A percentile compares a stretch with the other conserved stretches of the same genome.
Evolutionary conservation across 208 protist genomes (phyloP).

Genomic region (Crithidia thermophila): DNA sequence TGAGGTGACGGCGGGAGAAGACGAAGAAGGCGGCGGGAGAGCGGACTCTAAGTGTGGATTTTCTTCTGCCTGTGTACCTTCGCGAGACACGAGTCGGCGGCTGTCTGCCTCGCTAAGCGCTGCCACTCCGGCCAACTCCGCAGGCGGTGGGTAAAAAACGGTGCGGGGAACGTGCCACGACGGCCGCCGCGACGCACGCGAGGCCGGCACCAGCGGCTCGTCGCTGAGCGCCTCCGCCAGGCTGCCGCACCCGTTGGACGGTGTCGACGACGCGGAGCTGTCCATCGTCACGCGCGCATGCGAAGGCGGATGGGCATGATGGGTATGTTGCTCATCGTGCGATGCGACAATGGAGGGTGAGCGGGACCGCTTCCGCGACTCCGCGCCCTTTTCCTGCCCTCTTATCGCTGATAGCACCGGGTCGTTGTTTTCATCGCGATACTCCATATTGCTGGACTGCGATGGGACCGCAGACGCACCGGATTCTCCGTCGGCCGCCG

Average conservation of each 20-base stretch:
- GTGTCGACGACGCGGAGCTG: too few relatives aligned
- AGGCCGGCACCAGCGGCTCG: not conserved
- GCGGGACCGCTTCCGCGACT: slow-evolving; percentile 20
- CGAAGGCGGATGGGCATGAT: too few relatives aligned
- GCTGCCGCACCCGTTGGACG: not conserved
- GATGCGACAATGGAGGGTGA: not conserved
- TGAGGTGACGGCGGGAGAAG: too few relatives aligned
- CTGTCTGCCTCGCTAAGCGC: not conserved
- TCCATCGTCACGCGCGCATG: too few relatives aligned
- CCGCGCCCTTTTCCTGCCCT: not conserved
- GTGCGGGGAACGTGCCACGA: slow-evolving; percentile 1
- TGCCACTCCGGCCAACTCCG: slow-evolving; percentile 9
- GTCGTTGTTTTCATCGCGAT: too few relatives aligned
- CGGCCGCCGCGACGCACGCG: slow-evolving; percentile 4
- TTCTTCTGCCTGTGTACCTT: too few relatives aligned
- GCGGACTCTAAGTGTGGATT: too few relatives aligned
- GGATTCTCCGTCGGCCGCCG: not conserved
- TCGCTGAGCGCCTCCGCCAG: not conserved
- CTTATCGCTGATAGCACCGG: too few relatives aligned
- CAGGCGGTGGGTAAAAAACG: slow-evolving; percentile 27
- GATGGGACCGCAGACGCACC: not conserved
- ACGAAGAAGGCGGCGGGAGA: too few relatives aligned
- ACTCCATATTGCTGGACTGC: too few relatives aligned
- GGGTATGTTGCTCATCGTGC: not conserved
- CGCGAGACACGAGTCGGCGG: not conserved